These are phyloP conservation scores for Trametes hirsuta DNA, from an alignment of 1,284 basidiomycete genomes.

Conservation along the genomic window DNA sequence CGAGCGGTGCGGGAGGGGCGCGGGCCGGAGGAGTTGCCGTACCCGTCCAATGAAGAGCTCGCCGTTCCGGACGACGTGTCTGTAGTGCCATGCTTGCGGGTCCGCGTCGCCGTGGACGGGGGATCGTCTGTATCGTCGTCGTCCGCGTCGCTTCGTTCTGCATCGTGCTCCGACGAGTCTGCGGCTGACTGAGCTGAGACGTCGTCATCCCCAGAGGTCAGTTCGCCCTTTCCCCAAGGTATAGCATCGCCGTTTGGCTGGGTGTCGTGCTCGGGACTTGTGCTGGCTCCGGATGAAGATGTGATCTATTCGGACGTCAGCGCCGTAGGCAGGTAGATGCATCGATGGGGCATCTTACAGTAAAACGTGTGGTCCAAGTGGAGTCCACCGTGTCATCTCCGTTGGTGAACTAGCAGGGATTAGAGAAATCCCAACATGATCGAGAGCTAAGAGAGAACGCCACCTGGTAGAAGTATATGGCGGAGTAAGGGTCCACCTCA, in stretches of 20 bases:
- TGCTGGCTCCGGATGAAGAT: constrained; percentile 32
- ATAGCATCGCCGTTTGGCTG: constrained; percentile 40
- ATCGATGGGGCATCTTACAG: constrained; percentile 28
- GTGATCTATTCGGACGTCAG: constrained; percentile 31
- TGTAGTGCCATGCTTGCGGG: neutral
- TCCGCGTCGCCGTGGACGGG: neutral
- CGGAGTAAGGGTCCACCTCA: constrained; percentile 41
- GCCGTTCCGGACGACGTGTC: neutral
- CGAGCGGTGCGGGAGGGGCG: constrained; percentile 6
- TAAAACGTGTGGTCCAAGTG: constrained; percentile 45
- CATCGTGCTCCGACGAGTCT: neutral
- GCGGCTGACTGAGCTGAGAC: neutral
- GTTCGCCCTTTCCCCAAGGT: constrained; percentile 37
- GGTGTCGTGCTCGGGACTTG: constrained; percentile 32
- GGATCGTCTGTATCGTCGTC: neutral
- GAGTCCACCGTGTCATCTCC: constrained; percentile 32
- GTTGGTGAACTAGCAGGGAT: constrained; percentile 36
- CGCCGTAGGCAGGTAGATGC: neutral
- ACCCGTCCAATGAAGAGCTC: neutral
- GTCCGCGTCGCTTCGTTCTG: neutral
- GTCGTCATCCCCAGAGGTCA: constrained; percentile 2
- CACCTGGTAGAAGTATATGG: constrained; percentile 47
- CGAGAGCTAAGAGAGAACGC: neutral
- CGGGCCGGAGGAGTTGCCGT: neutral
- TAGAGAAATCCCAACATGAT: neutral